Evolutionary conservation across 768 basidiomycete genomes (phyloP), one percentile per base, ranked within the genome.

Genomic region (Psilocybe tampanensis): DNA sequence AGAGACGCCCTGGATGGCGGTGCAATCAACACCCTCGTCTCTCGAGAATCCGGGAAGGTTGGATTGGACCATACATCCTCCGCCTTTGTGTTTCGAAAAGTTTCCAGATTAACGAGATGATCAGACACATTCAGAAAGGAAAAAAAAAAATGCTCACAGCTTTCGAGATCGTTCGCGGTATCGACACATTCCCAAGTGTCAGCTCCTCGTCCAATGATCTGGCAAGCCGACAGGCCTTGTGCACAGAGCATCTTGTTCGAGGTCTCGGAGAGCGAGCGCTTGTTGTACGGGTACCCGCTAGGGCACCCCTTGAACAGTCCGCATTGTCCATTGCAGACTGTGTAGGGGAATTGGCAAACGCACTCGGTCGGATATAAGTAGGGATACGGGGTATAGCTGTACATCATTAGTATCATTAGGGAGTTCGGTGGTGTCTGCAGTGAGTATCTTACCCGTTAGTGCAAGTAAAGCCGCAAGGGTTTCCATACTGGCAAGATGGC

Each of bases 311-410:
- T 60, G 64, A 59, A 71, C 29, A 64, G 39, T 12, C 76, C 76
- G 54, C 81, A 85, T 39, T 75, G 65, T n/a, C 79, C 82, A 53
- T 83, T 82, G 66, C 83, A 85, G 49, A 76, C 71, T 2, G 62
- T 73, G 52, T 67, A 67, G 1, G 81, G 81, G 39, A 66, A 52
- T 3, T 62, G 47, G 68, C 83, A 84, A 19, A 74, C 66, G 61
- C 82, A 83, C 13, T 68, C 54, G 1, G 67, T 76, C 8, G 79
- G 76, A 18, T 69, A 52, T 7, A 44, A 32, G n/a, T 63, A 48
- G 2, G 78, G 75, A 55, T 67, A 67, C 4, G 70, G 64, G n/a
- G 58, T 62, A 45, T 68, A 70, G 9, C 70, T 70, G 19, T 32
- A 26, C n/a, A 54, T 18, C 34, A 42, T 18, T 41, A 56, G n/a